Conservation (phyloP, 805 yeast genomes). For the Brettanomyces bruxellensis region DNA sequence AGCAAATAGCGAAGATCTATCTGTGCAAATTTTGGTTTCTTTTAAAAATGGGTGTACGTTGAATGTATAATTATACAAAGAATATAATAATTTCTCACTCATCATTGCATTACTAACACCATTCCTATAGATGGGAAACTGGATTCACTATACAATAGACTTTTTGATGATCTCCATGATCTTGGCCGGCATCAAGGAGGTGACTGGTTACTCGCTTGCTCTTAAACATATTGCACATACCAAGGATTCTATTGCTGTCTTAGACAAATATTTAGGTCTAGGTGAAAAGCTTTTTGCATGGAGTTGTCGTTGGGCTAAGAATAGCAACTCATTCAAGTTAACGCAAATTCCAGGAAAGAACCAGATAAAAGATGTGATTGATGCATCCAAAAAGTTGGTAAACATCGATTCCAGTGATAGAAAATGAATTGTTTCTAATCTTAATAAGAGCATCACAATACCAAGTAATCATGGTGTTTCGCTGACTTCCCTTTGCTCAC, state of each 20-base stretch:
- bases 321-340: constrained; percentile 40
- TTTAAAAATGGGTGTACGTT: too few relatives aligned
- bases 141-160: constrained; percentile 69
- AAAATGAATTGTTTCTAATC: too few relatives aligned
- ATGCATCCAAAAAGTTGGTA: background rate
- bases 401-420: too few relatives aligned
- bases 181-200: constrained; percentile 76
- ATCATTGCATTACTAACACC: too few relatives aligned
- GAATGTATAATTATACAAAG: too few relatives aligned
- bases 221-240: constrained; percentile 33
- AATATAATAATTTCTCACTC: too few relatives aligned
- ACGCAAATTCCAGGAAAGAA: constrained; percentile 18
- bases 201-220: constrained; percentile 55
- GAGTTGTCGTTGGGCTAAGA: constrained; percentile 34
- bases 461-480: too few relatives aligned
- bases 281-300: constrained; percentile 55
- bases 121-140: constrained; percentile 36
- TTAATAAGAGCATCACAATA: too few relatives aligned
- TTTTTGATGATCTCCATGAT: constrained; percentile 70
- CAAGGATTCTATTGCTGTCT: constrained; percentile 29
- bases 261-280: constrained; percentile 43
- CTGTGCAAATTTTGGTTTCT: too few relatives aligned
- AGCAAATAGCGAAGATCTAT: too few relatives aligned
- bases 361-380: constrained; percentile 2
- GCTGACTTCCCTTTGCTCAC: background rate